These are phyloP conservation scores for Aechmea fasciata DNA, from an alignment of 176 grass and related monocot genomes.

Conservation along the genomic window DNA sequence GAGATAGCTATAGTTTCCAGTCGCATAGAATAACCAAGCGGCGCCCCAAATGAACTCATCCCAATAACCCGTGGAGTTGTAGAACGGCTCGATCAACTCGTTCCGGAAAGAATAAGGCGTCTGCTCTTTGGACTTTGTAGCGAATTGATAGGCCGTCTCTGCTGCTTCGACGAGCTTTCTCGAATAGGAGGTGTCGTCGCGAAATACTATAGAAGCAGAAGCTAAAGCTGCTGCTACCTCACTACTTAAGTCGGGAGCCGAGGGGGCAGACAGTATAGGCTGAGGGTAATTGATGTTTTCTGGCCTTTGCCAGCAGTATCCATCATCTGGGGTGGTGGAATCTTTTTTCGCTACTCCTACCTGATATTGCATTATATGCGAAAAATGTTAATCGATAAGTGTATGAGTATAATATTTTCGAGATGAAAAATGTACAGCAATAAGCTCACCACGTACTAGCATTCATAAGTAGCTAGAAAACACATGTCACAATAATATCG, in stretches of 20 bases:
- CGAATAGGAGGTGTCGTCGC: conserved; percentile 7
- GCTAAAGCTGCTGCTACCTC: conserved; percentile 22
- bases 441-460: too few relatives aligned
- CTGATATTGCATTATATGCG: neutral
- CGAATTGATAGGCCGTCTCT: conserved; percentile 10
- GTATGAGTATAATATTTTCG: too few relatives aligned
- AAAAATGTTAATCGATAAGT: neutral
- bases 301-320: conserved; percentile 22
- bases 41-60: conserved; percentile 22
- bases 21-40: conserved; percentile 21
- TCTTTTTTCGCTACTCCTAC: conserved; percentile 7
- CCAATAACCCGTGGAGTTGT: conserved; percentile 24
- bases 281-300: conserved; percentile 17
- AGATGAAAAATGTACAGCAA: too few relatives aligned
- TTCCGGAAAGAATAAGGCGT: conserved; percentile 3
- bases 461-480: too few relatives aligned
- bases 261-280: conserved; percentile 5
- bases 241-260: conserved; percentile 14
- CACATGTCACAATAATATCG: too few relatives aligned
- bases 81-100: conserved; percentile 12
- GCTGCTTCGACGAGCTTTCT: conserved; percentile 13
- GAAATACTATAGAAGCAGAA: conserved; percentile 17
- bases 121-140: conserved; percentile 2
- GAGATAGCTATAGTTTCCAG: conserved; percentile 20
- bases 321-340: conserved; percentile 15